Base-by-base conservation (phyloP, 192 early-diverging fungal species). In the Coemansia javaensis region DNA sequence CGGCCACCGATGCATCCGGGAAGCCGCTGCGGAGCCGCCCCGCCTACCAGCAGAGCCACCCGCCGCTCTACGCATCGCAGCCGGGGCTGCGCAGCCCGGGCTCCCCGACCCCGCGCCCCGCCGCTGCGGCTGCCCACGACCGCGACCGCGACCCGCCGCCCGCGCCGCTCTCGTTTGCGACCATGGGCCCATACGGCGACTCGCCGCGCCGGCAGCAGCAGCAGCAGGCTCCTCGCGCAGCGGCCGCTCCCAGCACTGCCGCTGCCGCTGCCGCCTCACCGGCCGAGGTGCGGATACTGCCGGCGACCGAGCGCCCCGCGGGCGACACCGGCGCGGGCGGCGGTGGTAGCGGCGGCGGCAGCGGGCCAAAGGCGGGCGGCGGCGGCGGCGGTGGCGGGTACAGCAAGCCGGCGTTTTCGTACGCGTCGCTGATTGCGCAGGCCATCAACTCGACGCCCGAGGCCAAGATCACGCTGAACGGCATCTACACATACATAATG, bases 351-450 rank as follows among this genome's bases (percentile, higher is more conserved):
- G n/a, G n/a, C n/a, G n/a, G n/a, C n/a, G n/a, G n/a, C n/a, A n/a
- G n/a, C n/a, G n/a, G n/a, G n/a, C n/a, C n/a, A n/a, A n/a, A n/a
- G n/a, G n/a, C n/a, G n/a, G n/a, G n/a, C n/a, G n/a, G n/a, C n/a
- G n/a, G n/a, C n/a, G n/a, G n/a, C n/a, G n/a, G n/a, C n/a, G n/a
- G n/a, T n/a, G n/a, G n/a, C 12, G 14, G 4, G 25, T 40, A 38
- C 17, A 56, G 56, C 20, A 93, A 94, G 44, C 93, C 94, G 7
- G 78, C 87, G 18, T 88, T 85, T 50, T 90, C 91, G 17, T 97
- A 94, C 49, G 90, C 89, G 3, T 84, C 85, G 20, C 62, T 95
- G 27, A 93, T 97, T 32, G 83, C 90, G 7, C 85, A 94, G 59
- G 94, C 94, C 3, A 94, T 97, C 71, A 84, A 90, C 55, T 81